Base-by-base conservation (phyloP, 176 grass and related monocot species). In the Dactylis glomerata region DNA sequence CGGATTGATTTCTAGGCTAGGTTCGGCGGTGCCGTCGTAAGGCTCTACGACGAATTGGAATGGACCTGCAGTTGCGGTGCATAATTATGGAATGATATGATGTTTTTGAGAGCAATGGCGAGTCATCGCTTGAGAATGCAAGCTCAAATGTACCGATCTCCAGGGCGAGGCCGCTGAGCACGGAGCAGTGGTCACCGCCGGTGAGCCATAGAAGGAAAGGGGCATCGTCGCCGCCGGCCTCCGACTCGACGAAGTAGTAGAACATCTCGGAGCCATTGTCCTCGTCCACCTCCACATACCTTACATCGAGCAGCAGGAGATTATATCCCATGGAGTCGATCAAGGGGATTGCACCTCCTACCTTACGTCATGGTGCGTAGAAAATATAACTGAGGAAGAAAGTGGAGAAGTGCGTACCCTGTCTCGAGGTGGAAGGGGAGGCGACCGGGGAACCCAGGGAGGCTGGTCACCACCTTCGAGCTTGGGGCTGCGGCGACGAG, bases 151-250 rank as follows among this genome's bases (percentile, higher is more conserved):
- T 89, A 96, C 94, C 94, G 13, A 88, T 82, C 76, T 96, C 91
- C 57, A 82, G 89, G 41, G 79, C 77, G 15, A 96, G 34, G 69
- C 81, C 84, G 45, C 81, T 88, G 58, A 96, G 81, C 8, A 85
- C 88, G 49, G 88, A 87, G 86, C 94, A 96, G 11, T 54, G 84
- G 17, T 75, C 8, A 15, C 94, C 91, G 58, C 91, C 94, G 80
- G 83, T 82, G 82, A 96, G 77, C 91, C 94, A 93, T 28, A 96
- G 82, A 11, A 96, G 31, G 84, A 96, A 52, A n/a, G 91, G 88
- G 19, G 6, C n/a, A 8, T 3, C 5, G 11, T 66, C 24, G 5
- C 10, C 75, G 3, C 46, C 81, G 24, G 68, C 77, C 81, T 93
- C 88, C 2, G 91, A 73, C 32, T 84, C 77, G 2, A 91, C 75